Evolutionary conservation across 2,329 filamentous ascomycete genomes (phyloP).

Genomic region (Colletotrichum tamarilloi): DNA sequence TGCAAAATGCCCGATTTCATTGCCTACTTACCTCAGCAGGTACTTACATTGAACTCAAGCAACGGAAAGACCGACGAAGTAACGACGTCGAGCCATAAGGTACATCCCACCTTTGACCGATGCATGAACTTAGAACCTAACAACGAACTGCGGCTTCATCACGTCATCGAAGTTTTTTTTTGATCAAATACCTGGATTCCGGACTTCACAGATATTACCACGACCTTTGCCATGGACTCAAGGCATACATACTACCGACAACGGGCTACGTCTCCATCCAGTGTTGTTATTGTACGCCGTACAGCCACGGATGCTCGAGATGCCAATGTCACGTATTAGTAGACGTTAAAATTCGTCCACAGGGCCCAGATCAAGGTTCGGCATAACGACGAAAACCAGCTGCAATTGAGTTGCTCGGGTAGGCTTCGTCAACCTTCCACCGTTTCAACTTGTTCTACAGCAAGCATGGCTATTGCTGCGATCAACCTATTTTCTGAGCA

Average conservation of each 20-base stretch:
- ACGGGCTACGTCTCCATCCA: background rate
- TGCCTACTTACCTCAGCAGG: background rate
- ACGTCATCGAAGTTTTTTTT: background rate
- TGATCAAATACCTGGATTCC: too few species aligned
- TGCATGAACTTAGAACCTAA: constrained; percentile 25
- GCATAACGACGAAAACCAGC: background rate
- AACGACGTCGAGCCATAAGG: constrained; percentile 13
- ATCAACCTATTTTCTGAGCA: background rate
- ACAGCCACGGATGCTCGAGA: background rate
- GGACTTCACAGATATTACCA: background rate
- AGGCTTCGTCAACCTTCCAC: constrained; percentile 16
- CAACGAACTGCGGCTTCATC: background rate
- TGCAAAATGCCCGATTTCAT: too few species aligned
- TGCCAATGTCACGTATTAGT: background rate
- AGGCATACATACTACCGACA: background rate
- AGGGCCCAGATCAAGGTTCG: background rate
- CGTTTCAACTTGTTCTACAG: constrained; percentile 27
- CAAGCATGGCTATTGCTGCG: constrained; percentile 17
- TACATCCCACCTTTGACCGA: background rate
- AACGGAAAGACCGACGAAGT: constrained; percentile 10
- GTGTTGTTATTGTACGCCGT: background rate
- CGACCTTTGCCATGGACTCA: too few species aligned
- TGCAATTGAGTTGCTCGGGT: constrained; percentile 12
- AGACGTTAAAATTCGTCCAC: background rate
- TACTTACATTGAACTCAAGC: background rate